These are phyloP conservation scores for Ambrosia hybrid DNA, from an alignment of 140 eudicot genomes.

Conservation along the genomic window DNA sequence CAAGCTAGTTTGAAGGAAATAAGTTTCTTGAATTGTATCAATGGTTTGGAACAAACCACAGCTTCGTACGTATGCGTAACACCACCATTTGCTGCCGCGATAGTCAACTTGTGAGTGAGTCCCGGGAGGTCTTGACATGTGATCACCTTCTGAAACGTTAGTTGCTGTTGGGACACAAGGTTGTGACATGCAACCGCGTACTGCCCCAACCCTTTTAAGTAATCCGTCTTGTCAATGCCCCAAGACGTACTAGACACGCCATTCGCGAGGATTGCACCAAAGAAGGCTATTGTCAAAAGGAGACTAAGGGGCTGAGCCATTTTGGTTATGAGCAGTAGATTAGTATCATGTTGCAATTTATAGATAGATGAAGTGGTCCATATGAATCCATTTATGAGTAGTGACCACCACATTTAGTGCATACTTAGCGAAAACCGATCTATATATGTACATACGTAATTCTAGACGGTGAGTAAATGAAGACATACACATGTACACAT, in stretches of 20 bases:
- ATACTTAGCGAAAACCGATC: slow-evolving; percentile 17
- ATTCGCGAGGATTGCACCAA: slow-evolving; percentile 24
- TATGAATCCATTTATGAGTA: not conserved
- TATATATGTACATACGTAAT: not conserved
- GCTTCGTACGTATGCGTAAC: slow-evolving; percentile 36
- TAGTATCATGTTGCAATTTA: slow-evolving; percentile 7
- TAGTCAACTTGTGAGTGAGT: slow-evolving; percentile 32
- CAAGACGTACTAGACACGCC: slow-evolving; percentile 12
- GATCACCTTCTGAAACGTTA: slow-evolving; percentile 35
- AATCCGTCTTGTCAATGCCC: slow-evolving; percentile 4
- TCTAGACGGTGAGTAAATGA: slow-evolving; percentile 17
- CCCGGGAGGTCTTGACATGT: slow-evolving; percentile 9
- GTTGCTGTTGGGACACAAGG: slow-evolving; percentile 17
- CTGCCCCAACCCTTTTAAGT: slow-evolving; percentile 23
- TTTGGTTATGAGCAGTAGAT: slow-evolving; percentile 14
- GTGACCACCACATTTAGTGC: not conserved
- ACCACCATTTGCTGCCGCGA: slow-evolving; percentile 25
- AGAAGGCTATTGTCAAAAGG: slow-evolving; percentile 18
- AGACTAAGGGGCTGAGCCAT: slow-evolving; percentile 26
- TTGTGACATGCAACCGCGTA: slow-evolving; percentile 38
- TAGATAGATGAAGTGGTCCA: not conserved
- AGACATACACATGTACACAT: not conserved
- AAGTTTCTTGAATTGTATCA: slow-evolving; percentile 27
- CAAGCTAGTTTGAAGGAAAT: slow-evolving; percentile 32
- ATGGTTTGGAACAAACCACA: slow-evolving; percentile 36